phyloP scores from a whole-genome alignment of 441 rosid species.

The Populus trichocarpa region DNA sequence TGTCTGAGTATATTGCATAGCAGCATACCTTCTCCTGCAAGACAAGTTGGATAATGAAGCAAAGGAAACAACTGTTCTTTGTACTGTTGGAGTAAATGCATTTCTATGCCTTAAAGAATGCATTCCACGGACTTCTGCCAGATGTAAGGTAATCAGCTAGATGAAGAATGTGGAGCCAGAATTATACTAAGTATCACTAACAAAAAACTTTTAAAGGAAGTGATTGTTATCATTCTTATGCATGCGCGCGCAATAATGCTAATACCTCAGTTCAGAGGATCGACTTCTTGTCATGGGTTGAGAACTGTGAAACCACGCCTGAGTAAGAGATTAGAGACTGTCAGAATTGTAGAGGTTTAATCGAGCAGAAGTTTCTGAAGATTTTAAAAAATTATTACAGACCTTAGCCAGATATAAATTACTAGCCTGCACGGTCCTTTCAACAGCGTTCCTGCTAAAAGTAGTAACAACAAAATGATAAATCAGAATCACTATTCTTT shows the following conservation, averaged over 20 bases:
- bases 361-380: constrained; percentile 5
- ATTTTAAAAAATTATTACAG: constrained; percentile 8
- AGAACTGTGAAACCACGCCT: constrained; percentile 78
- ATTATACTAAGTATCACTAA: background rate
- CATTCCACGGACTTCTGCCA: background rate
- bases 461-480: background rate
- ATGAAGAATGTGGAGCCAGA: background rate
- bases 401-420: constrained; percentile 64
- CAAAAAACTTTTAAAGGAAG: background rate
- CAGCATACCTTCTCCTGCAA: constrained; percentile 63
- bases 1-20: constrained; percentile 53
- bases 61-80: background rate
- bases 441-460: constrained; percentile 39
- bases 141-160: background rate
- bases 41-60: background rate
- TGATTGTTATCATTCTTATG: background rate
- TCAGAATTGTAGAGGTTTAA: constrained; percentile 13
- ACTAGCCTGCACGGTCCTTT: constrained; percentile 45
- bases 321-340: constrained; percentile 18
- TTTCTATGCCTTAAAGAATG: too few relatives aligned
- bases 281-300: constrained; percentile 80
- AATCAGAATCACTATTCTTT: background rate
- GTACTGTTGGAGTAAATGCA: background rate
- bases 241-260: background rate
- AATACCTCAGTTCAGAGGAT: constrained; percentile 65